Evolutionary conservation across 176 grass and related monocot species (phyloP).

Genomic region (Oryza meridionalis): DNA sequence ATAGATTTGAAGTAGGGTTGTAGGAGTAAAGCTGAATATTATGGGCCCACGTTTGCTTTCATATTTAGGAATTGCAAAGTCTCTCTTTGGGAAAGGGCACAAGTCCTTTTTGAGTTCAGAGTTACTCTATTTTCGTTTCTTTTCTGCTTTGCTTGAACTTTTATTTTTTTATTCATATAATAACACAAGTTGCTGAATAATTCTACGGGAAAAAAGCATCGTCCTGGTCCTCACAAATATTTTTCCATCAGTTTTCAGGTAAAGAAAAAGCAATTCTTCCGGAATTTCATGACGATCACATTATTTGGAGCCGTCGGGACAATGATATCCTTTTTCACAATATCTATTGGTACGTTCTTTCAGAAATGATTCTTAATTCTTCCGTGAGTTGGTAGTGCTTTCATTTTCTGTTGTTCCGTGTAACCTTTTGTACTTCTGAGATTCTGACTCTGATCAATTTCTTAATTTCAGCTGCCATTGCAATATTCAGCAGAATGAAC

Average conservation of each 20-base stretch:
- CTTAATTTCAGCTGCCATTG: conserved; percentile 66
- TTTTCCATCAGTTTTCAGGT: conserved; percentile 88
- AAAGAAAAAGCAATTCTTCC: conserved; percentile 98
- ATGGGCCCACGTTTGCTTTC: not conserved
- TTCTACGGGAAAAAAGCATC: not conserved
- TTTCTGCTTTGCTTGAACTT: not conserved
- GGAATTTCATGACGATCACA: conserved; percentile 96
- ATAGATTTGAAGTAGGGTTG: not conserved
- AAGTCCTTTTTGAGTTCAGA: not conserved
- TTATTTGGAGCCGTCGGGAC: conserved; percentile 93
- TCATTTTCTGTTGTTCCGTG: conserved; percentile 27
- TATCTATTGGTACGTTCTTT: conserved; percentile 73
- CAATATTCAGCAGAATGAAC: conserved; percentile 86
- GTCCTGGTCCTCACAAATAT: conserved; percentile 26
- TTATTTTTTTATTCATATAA: not conserved
- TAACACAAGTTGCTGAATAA: not conserved
- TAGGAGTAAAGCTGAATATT: conserved; percentile 12
- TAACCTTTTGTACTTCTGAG: conserved; percentile 31
- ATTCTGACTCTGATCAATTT: conserved; percentile 23
- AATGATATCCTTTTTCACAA: conserved; percentile 92
- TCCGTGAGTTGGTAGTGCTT: not conserved
- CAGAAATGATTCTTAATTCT: too few species aligned
- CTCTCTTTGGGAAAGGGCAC: not conserved
- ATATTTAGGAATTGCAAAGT: not conserved
- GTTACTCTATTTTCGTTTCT: not conserved